Percentiles rank a stretch among this genome's conserved stretches.
Evolutionary conservation across 495 filamentous ascomycete genomes (phyloP).

Genomic region (Penicillium cosmopolitanum): DNA sequence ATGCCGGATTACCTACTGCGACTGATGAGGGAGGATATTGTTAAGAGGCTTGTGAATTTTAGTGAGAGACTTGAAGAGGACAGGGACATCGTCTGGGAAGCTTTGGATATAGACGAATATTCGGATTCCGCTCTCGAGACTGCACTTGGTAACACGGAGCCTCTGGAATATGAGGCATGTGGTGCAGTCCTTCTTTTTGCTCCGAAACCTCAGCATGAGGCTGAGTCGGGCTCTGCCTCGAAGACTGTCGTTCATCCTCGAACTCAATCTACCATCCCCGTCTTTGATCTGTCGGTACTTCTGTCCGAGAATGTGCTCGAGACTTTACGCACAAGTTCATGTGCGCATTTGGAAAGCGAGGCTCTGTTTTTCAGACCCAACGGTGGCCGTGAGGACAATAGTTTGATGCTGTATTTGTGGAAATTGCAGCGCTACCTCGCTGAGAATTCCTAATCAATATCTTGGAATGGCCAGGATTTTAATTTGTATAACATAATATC

Average conservation of each 20-base stretch:
- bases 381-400: conserved; percentile 38
- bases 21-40: conserved; percentile 52
- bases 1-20: conserved; percentile 65
- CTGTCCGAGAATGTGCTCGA: conserved; percentile 39
- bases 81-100: conserved; percentile 38
- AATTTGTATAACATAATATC: neutral
- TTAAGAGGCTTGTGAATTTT: conserved; percentile 38
- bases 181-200: conserved; percentile 38
- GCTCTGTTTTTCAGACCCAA: conserved; percentile 45
- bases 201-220: conserved; percentile 3
- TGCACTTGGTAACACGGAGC: conserved; percentile 28
- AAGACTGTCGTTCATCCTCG: conserved; percentile 35
- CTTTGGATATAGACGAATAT: conserved; percentile 26
- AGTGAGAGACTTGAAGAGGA: conserved; percentile 21
- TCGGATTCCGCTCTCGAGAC: conserved; percentile 33
- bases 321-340: conserved; percentile 26
- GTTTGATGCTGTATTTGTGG: conserved; percentile 65
- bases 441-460: neutral
- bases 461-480: neutral
- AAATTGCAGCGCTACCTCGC: conserved; percentile 65
- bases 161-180: conserved; percentile 32
- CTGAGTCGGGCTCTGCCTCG: conserved; percentile 15
- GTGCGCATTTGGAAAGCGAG: conserved; percentile 27
- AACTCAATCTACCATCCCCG: conserved; percentile 39
- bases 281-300: conserved; percentile 47